Evolutionary conservation across 495 filamentous ascomycete genomes (phyloP).

Genomic region (Xylaria intraflava): DNA sequence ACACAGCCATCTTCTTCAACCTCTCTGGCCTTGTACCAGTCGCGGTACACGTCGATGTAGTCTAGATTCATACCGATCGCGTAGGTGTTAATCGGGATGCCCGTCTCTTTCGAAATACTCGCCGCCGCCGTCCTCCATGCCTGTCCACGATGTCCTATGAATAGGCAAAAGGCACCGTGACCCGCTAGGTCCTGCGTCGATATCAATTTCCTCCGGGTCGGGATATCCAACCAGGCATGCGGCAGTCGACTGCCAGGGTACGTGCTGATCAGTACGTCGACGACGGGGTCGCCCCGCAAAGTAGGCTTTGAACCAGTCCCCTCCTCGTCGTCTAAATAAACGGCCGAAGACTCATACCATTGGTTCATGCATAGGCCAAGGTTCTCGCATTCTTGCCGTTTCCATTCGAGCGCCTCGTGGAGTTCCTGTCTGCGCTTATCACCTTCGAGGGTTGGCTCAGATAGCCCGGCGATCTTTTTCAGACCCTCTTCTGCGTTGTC

Average conservation of each 20-base stretch:
- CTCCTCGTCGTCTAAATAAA: conserved; percentile 34
- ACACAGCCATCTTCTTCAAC: conserved; percentile 49
- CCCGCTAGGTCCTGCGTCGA: conserved; percentile 51
- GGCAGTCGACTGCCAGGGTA: conserved; percentile 48
- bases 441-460: conserved; percentile 28
- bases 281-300: conserved; percentile 16
- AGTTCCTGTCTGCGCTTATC: conserved; percentile 27
- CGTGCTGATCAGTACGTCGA: conserved; percentile 37
- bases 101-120: conserved; percentile 22
- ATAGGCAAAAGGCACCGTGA: conserved; percentile 40
- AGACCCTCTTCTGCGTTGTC: conserved; percentile 25
- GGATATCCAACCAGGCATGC: conserved; percentile 49
- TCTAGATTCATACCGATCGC: conserved; percentile 44
- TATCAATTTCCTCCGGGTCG: conserved; percentile 31
- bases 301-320: conserved; percentile 22
- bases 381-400: conserved; percentile 41
- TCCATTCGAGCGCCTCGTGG: conserved; percentile 32
- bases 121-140: conserved; percentile 44
- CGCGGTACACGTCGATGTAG: conserved; percentile 48
- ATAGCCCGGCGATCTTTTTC: conserved; percentile 28
- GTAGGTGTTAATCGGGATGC: conserved; percentile 36
- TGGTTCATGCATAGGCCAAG: conserved; percentile 50
- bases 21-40: conserved; percentile 40
- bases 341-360: conserved; percentile 31
- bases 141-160: conserved; percentile 46